Percentiles rank a stretch among this genome's conserved stretches.
Conservation (phyloP, 2,329 filamentous ascomycete genomes). For the Pseudopyricularia javanii region DNA sequence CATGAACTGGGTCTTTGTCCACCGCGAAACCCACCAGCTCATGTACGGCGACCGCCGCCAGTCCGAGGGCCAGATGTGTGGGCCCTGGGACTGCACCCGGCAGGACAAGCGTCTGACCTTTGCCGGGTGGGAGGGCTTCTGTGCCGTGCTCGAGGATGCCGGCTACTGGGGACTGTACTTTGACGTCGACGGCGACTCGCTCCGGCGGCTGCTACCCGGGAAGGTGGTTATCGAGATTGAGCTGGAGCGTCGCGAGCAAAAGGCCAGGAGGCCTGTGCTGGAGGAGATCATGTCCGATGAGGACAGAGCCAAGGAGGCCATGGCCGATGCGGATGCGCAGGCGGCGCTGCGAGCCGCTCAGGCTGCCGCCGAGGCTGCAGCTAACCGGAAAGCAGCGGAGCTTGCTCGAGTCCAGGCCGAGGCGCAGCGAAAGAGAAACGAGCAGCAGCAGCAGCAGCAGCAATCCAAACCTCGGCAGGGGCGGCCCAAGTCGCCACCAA, state of each 20-base stretch:
- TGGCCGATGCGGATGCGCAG: neutral
- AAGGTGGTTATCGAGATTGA: constrained; percentile 43
- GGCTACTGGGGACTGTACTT: constrained; percentile 35
- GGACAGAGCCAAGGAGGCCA: neutral
- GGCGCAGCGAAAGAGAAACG: neutral
- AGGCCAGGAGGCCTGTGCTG: constrained; percentile 1
- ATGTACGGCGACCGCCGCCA: constrained; percentile 30
- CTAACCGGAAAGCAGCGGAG: neutral
- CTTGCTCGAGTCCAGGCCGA: neutral
- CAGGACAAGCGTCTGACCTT: constrained; percentile 37
- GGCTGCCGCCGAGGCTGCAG: neutral
- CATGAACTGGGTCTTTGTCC: constrained; percentile 37
- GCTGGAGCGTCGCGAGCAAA: constrained; percentile 35
- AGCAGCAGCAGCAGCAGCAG: neutral
- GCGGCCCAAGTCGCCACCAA: neutral
- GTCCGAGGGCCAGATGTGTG: constrained; percentile 29
- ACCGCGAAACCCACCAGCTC: constrained; percentile 30
- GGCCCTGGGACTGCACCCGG: constrained; percentile 37
- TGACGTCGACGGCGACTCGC: constrained; percentile 30
- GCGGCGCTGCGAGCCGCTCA: neutral
- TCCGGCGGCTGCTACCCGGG: constrained; percentile 30
- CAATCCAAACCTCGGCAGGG: neutral
- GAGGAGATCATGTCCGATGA: neutral
- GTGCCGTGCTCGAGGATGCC: constrained; percentile 28
- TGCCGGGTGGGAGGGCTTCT: constrained; percentile 36